phyloP scores from a whole-genome alignment of 768 basidiomycete species.

The Psilocybe sp. region DNA sequence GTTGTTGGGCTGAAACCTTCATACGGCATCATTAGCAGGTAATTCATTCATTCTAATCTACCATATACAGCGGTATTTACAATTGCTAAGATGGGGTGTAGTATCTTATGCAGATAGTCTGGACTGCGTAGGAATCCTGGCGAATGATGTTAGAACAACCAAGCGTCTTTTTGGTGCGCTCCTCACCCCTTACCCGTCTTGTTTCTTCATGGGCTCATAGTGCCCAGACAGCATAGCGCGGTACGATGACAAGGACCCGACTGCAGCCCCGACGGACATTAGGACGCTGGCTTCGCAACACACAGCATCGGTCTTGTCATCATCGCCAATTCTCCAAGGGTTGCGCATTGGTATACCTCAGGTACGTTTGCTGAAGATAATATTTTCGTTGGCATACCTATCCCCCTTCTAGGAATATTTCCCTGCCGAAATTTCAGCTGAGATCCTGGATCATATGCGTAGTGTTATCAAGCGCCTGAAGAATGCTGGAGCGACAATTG shows the following conservation, averaged over 20 bases:
- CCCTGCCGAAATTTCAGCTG: constrained; percentile 56
- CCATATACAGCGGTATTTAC: not conserved
- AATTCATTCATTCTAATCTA: constrained; percentile 12
- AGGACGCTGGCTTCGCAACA: constrained; percentile 19
- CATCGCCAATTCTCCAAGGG: constrained; percentile 35
- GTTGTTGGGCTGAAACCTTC: constrained; percentile 92
- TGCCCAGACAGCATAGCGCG: constrained; percentile 42
- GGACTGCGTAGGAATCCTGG: constrained; percentile 89
- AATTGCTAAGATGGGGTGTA: constrained; percentile 69
- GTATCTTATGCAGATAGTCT: constrained; percentile 93
- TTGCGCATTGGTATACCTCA: constrained; percentile 76
- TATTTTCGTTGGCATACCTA: not conserved
- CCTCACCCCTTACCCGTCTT: not conserved
- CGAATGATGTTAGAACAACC: constrained; percentile 46
- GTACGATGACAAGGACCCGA: constrained; percentile 74
- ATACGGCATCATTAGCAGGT: constrained; percentile 89
- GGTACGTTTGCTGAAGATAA: constrained; percentile 31
- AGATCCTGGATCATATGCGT: constrained; percentile 44
- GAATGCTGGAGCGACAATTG: constrained; percentile 59
- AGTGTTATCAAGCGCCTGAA: constrained; percentile 37
- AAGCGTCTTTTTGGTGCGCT: constrained; percentile 64
- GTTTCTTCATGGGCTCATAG: not conserved
- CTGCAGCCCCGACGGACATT: constrained; percentile 50
- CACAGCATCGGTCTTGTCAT: constrained; percentile 9
- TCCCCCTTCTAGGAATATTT: constrained; percentile 64